Evolutionary conservation across 305 asterid species (phyloP).

Genomic region (Fraxinus albicans): DNA sequence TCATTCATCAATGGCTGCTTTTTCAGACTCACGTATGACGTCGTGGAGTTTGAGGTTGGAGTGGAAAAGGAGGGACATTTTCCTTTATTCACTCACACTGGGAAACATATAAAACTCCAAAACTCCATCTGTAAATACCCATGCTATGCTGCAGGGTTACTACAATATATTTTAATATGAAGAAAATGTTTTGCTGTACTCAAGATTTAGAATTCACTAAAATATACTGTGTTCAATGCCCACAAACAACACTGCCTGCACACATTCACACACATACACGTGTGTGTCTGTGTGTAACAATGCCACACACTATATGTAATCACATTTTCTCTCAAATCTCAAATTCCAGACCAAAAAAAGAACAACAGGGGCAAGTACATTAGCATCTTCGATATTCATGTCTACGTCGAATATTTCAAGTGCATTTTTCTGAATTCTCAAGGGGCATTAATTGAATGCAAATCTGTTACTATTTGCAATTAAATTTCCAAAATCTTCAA

Average conservation of each 20-base stretch:
- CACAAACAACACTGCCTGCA: background rate
- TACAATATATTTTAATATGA: background rate
- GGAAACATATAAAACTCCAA: background rate
- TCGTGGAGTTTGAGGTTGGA: background rate
- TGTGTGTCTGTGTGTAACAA: background rate
- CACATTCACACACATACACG: background rate
- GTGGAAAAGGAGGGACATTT: conserved; percentile 5
- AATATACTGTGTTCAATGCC: conserved; percentile 24
- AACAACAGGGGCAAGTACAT: no score
- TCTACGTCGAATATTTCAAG: background rate
- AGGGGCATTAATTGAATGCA: conserved; percentile 11
- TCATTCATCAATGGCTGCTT: background rate
- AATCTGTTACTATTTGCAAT: conserved; percentile 7
- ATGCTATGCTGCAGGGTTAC: background rate
- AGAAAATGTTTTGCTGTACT: conserved; percentile 24
- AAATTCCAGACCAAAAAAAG: background rate
- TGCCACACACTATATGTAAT: background rate
- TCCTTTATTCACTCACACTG: conserved; percentile 15
- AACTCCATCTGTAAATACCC: background rate
- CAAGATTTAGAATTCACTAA: conserved; percentile 30
- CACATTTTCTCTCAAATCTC: background rate
- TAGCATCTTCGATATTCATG: background rate
- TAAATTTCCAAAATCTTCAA: background rate
- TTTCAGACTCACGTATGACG: background rate
- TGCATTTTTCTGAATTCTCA: background rate